Evolutionary conservation across 1,284 basidiomycete genomes (phyloP), one percentile per base, ranked within the genome.

Genomic region (Exobasidium rhododendri): DNA sequence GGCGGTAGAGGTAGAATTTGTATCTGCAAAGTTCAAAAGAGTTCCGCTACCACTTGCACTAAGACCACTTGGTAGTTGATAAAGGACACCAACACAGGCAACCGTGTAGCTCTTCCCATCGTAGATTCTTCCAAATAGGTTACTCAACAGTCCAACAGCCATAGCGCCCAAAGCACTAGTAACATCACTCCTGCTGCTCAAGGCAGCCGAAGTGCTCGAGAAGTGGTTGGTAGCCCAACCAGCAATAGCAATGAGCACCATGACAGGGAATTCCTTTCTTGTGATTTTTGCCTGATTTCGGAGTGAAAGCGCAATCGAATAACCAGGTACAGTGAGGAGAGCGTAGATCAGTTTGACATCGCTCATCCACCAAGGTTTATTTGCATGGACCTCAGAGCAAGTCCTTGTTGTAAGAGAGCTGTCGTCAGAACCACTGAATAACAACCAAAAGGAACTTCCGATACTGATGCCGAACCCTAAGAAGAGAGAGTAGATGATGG

Each of bases 31-130:
- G 66, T 86, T 86, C 68, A 93, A 84, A n/a, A 94, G 84, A 40
- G 91, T 90, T 56, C 64, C 47, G 35, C 49, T 47, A 54, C 32
- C 50, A 24, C 47, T 28, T 32, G 87, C 89, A 4, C 88, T 87
- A n/a, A 93, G 84, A 58, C 91, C 92, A 11, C 89, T 89, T 0
- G 91, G 92, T 0, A 94, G 85, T 81, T 94, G 91, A 81, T 92
- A 90, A 17, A 93, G 83, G 60, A 93, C 90, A 52, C 90, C 89
- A 4, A 53, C 52, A 6, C 73, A 68, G 6, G 69, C 78, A 6
- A 90, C 85, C 22, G 89, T 87, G 70, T 90, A 92, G 1, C 88
- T 86, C 58, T 89, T 88, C 1, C 89, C 89, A 32, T 85, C 83
- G 77, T 89, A 88, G 80, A 92, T 85, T 46, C 89, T 86, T 10